Percentiles rank a stretch among this genome's conserved stretches.
These are phyloP conservation scores for Spergularia marina DNA, from an alignment of 148 eudicot species.

Conservation along the genomic window DNA sequence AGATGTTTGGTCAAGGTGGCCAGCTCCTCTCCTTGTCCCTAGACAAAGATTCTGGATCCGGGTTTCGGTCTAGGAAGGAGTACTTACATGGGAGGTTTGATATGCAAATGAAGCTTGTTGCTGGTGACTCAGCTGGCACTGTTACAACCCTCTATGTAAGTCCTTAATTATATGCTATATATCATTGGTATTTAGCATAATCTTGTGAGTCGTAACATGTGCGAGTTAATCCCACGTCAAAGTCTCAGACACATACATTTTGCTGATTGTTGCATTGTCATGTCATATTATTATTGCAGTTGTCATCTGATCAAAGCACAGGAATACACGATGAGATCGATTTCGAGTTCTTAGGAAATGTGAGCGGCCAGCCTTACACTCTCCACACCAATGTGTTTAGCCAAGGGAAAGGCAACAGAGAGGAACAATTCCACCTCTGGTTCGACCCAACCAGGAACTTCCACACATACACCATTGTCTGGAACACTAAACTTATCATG, in stretches of 20 bases:
- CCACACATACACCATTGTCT: slow-evolving; percentile 51
- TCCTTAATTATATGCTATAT: neutral
- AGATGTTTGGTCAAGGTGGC: slow-evolving; percentile 22
- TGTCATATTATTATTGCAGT: slow-evolving; percentile 25
- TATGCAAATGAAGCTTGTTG: slow-evolving; percentile 43
- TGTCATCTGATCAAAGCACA: slow-evolving; percentile 39
- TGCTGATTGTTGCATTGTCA: neutral
- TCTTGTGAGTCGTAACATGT: no score
- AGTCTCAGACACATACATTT: neutral
- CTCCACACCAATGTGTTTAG: slow-evolving; percentile 54
- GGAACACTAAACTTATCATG: slow-evolving; percentile 44
- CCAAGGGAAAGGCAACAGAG: slow-evolving; percentile 51
- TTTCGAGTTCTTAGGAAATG: slow-evolving; percentile 53
- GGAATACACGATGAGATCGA: slow-evolving; percentile 51
- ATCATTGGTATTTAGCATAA: no score
- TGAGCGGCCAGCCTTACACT: slow-evolving; percentile 49
- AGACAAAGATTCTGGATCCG: slow-evolving; percentile 46
- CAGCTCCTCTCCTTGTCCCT: slow-evolving; percentile 41
- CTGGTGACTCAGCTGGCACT: slow-evolving; percentile 55
- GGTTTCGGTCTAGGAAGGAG: slow-evolving; percentile 38
- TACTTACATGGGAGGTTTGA: slow-evolving; percentile 48
- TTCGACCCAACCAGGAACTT: slow-evolving; percentile 52
- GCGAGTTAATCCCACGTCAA: neutral
- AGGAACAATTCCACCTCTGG: slow-evolving; percentile 57
- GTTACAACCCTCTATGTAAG: slow-evolving; percentile 47